Conservation (phyloP, 805 yeast species). For the Sugiyamaella chiloensis region DNA sequence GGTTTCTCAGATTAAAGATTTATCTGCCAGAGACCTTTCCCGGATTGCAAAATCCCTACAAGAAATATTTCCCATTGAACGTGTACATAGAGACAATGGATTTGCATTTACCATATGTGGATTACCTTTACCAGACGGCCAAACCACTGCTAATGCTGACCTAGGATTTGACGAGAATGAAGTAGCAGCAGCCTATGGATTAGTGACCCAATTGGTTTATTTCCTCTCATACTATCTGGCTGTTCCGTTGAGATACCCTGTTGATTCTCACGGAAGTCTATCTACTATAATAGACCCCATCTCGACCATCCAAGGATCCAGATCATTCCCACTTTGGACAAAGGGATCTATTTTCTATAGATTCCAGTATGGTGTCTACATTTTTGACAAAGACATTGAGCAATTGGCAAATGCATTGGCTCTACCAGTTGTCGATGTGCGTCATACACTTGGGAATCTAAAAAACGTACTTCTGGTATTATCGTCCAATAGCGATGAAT, state of each 20-base stretch:
- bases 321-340: conserved; percentile 50
- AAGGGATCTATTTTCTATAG: conserved; percentile 42
- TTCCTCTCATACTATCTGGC: conserved; percentile 41
- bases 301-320: conserved; percentile 38
- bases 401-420: conserved; percentile 38
- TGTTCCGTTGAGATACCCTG: conserved; percentile 49
- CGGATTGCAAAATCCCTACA: conserved; percentile 31
- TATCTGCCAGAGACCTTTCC: conserved; percentile 19
- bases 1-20: not conserved
- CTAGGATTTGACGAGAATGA: conserved; percentile 37
- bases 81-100: conserved; percentile 17
- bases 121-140: conserved; percentile 31
- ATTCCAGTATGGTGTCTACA: conserved; percentile 49
- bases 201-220: conserved; percentile 42
- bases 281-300: conserved; percentile 50
- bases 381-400: conserved; percentile 47
- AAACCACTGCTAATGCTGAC: conserved; percentile 22
- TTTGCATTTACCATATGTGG: conserved; percentile 36
- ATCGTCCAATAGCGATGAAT: conserved; percentile 10
- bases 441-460: conserved; percentile 38
- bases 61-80: conserved; percentile 25
- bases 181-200: conserved; percentile 49
- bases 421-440: conserved; percentile 33
- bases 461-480: conserved; percentile 34
- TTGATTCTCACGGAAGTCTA: conserved; percentile 46